phyloP scores from a whole-genome alignment of 2,329 filamentous ascomycete species.

The Chrysoporthe deuterocubensis region DNA sequence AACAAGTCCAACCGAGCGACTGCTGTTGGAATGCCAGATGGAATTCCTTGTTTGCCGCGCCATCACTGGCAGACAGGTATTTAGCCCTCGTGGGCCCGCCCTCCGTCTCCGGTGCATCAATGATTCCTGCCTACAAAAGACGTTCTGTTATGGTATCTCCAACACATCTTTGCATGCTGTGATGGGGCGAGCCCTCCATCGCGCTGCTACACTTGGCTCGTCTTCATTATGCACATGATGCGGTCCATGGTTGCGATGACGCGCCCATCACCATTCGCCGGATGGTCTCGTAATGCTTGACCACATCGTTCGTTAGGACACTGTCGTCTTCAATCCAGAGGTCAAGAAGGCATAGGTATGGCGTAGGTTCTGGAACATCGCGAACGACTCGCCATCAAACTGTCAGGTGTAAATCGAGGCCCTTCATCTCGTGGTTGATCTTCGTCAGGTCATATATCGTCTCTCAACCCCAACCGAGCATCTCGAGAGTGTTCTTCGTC shows the following conservation, averaged over 20 bases:
- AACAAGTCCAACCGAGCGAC: neutral
- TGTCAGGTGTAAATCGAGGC: neutral
- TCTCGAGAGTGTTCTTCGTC: constrained; percentile 59
- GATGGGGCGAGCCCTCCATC: neutral
- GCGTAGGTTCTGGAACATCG: neutral
- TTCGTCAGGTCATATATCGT: neutral
- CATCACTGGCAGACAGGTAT: neutral
- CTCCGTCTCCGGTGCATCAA: neutral
- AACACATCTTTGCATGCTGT: neutral
- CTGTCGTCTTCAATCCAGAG: neutral
- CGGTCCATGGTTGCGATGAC: neutral
- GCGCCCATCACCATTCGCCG: neutral
- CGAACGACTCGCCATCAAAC: neutral
- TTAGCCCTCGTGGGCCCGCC: neutral
- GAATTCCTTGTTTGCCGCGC: neutral
- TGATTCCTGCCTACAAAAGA: neutral
- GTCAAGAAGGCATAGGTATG: neutral
- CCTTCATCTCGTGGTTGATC: neutral
- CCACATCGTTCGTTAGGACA: neutral
- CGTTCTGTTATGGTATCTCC: constrained; percentile 11
- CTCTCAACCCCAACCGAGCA: constrained; percentile 55
- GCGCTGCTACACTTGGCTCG: neutral
- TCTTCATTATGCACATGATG: neutral
- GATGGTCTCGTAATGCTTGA: neutral
- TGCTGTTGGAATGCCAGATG: neutral